Evolutionary conservation across 2,329 filamentous ascomycete species (phyloP).

Genomic region (Tolypocladium ophioglossoides): DNA sequence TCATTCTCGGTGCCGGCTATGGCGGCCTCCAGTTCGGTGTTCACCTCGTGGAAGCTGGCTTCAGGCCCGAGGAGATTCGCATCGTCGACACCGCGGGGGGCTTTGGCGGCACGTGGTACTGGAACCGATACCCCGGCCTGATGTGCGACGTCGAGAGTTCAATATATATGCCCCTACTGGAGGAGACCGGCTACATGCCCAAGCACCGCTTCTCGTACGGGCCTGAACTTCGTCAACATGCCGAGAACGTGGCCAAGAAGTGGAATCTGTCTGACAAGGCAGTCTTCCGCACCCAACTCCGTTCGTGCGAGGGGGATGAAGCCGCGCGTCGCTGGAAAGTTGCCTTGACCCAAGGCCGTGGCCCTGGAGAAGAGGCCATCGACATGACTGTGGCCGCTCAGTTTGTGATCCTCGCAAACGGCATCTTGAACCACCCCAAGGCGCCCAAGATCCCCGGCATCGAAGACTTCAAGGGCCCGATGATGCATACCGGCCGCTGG

Average conservation of each 20-base stretch:
- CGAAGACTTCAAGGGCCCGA: constrained; percentile 26
- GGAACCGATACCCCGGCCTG: constrained; percentile 38
- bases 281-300: constrained; percentile 31
- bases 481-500: constrained; percentile 38
- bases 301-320: constrained; percentile 36
- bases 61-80: constrained; percentile 23
- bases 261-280: constrained; percentile 24
- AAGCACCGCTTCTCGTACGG: constrained; percentile 35
- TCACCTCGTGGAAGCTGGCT: constrained; percentile 12
- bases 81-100: constrained; percentile 31
- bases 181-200: constrained; percentile 50
- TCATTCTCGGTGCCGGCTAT: constrained; percentile 25
- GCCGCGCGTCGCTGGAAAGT: constrained; percentile 13
- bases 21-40: constrained; percentile 21
- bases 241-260: constrained; percentile 28
- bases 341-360: constrained; percentile 11
- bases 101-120: constrained; percentile 41
- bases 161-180: constrained; percentile 48
- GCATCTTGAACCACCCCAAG: constrained; percentile 29
- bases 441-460: constrained; percentile 30
- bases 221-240: constrained; percentile 30
- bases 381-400: constrained; percentile 23
- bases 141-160: constrained; percentile 50
- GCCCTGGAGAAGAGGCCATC: constrained; percentile 7
- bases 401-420: constrained; percentile 28